A percentile compares a stretch with the other conserved stretches of the same genome.
Conservation (phyloP, 2,329 filamentous ascomycete species). For the Drechslerella stenobrocha region DNA sequence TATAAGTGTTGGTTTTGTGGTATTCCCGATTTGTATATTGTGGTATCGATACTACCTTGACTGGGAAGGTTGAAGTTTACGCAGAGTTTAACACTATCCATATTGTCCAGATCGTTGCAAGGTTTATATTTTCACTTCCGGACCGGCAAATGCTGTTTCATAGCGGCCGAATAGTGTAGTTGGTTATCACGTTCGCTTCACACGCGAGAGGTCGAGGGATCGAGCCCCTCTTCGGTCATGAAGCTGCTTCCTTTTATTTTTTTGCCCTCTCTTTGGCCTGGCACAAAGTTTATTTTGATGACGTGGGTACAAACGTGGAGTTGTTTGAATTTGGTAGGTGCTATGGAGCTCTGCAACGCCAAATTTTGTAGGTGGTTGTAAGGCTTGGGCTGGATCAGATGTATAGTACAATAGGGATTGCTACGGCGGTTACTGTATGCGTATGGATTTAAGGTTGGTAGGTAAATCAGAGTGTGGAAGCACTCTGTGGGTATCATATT, state of each 20-base stretch:
- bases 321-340: neutral
- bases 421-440: neutral
- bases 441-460: too few species aligned
- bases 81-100: too few species aligned
- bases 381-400: neutral
- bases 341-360: too few species aligned
- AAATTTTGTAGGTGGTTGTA: neutral
- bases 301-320: neutral
- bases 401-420: neutral
- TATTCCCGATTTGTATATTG: too few species aligned
- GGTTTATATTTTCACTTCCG: conserved; percentile 24
- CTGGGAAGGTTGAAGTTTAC: too few species aligned
- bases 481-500: conserved; percentile 25
- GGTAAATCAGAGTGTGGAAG: too few species aligned
- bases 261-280: neutral
- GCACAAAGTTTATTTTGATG: neutral
- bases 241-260: conserved; percentile 13
- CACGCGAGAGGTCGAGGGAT: conserved; percentile 49
- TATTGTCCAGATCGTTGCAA: conserved; percentile 12
- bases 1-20: too few species aligned
- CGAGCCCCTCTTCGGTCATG: conserved; percentile 49
- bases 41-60: too few species aligned
- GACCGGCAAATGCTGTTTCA: conserved; percentile 32
- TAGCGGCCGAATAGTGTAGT: conserved; percentile 49
- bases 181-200: conserved; percentile 50